Percentiles rank a stretch among this genome's conserved stretches.
These are phyloP conservation scores for Monilinia aucupariae DNA, from an alignment of 2,329 filamentous ascomycete genomes.

Conservation along the genomic window DNA sequence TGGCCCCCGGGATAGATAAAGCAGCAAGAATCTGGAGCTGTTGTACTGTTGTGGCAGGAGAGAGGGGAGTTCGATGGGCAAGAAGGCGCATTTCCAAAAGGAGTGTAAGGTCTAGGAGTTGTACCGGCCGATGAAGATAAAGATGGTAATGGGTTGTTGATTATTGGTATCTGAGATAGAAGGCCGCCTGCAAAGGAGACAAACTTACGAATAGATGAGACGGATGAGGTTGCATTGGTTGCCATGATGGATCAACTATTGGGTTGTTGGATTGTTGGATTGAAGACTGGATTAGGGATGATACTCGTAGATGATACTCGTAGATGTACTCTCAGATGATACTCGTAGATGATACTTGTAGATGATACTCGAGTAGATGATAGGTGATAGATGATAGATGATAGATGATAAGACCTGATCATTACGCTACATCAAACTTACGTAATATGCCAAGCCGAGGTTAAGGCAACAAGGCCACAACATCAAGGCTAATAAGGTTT, in stretches of 20 bases:
- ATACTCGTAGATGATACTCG: no score
- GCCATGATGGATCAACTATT: conserved; percentile 1
- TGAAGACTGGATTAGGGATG: background rate
- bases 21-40: conserved; percentile 63
- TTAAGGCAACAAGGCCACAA: no score
- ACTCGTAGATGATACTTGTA: no score
- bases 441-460: no score
- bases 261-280: background rate
- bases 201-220: conserved; percentile 27
- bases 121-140: background rate
- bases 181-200: conserved; percentile 26
- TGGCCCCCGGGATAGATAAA: conserved; percentile 69
- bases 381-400: no score
- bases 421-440: no score
- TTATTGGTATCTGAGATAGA: conserved; percentile 27
- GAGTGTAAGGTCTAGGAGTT: conserved; percentile 1
- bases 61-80: conserved; percentile 36
- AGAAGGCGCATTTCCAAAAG: conserved; percentile 25
- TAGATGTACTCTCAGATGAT: no score
- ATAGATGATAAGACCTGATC: background rate
- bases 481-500: background rate
- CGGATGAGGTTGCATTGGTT: conserved; percentile 8
- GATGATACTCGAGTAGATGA: no score
- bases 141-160: conserved; percentile 11
- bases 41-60: conserved; percentile 60